Evolutionary conservation across 257 asterid genomes (phyloP), one percentile per base, ranked within the genome.

Genomic region (Perilla frutescens): DNA sequence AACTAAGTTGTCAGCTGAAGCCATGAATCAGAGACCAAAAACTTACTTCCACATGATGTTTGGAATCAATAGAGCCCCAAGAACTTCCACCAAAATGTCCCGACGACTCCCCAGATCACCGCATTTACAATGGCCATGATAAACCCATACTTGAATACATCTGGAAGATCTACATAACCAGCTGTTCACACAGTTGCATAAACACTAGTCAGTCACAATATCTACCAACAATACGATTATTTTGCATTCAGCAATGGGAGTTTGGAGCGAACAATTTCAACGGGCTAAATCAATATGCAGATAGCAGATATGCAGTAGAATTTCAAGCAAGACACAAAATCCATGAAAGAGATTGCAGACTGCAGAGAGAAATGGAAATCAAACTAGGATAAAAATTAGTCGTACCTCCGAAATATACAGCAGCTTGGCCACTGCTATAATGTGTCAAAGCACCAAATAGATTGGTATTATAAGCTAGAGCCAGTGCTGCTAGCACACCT

Each of bases 341-440:
- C 20, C 14, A 49, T 8, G 47, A 64, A 29, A 4, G 76, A 44
- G 56, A 56, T n/a, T 7, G 41, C 13, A 44, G 56, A 56, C 11
- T 7, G 41, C 13, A 64, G 44, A 70, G 20, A 75, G 51, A 26
- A n/a, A 64, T n/a, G 20, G 44, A 43, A 58, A 51, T 10, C 43
- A 12, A 12, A 59, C 15, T 12, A 58, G 26, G 65, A 51, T 9
- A 45, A 39, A 39, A 59, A 12, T 13, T 56, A 49, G 69, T 3
- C 14, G 72, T 84, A 93, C 98, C 98, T 84, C 98, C 98, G 55
- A 87, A 93, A 84, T 91, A 91, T 8, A 93, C 96, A 65, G 98
- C 98, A 60, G 98, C 97, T 81, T 91, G 98, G 32, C 98, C 98
- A 73, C 98, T 93, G 84, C 98, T 93, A 73, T 93, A 93, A 87